These are phyloP conservation scores for Irpex sp. DNA, from an alignment of 1,284 basidiomycete genomes.

Conservation along the genomic window DNA sequence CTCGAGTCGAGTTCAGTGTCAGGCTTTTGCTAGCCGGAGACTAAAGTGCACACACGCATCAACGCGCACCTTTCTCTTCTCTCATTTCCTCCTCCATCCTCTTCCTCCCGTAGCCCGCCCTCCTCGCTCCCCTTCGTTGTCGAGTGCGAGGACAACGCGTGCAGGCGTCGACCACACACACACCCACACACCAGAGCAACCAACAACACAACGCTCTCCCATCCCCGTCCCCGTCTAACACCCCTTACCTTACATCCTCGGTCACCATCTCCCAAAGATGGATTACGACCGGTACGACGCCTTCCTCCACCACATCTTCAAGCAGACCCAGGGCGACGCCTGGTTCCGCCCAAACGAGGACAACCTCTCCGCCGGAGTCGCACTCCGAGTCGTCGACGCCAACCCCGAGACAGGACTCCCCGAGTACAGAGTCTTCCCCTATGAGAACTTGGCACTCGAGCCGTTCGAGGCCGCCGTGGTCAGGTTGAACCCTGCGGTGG, in stretches of 20 bases:
- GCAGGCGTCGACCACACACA: neutral
- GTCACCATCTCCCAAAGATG: slow-evolving; percentile 22
- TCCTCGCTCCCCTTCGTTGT: neutral
- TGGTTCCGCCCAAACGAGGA: slow-evolving; percentile 55
- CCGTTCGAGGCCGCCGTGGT: slow-evolving; percentile 72
- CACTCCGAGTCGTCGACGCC: slow-evolving; percentile 54
- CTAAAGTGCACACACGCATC: too few species aligned
- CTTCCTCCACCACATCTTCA: slow-evolving; percentile 52
- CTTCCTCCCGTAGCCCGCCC: too few species aligned
- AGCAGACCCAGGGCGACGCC: slow-evolving; percentile 55
- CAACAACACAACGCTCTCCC: neutral
- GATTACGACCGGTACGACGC: slow-evolving; percentile 50
- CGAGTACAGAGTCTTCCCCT: slow-evolving; percentile 69
- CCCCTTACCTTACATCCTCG: neutral
- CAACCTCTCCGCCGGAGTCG: slow-evolving; percentile 55
- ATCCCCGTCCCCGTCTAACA: neutral
- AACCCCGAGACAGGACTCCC: slow-evolving; percentile 18
- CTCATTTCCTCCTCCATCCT: neutral
- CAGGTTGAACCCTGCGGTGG: slow-evolving; percentile 75
- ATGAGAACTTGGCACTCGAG: slow-evolving; percentile 63
- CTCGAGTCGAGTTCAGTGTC: too few species aligned
- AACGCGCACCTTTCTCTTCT: neutral
- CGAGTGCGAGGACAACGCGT: neutral
- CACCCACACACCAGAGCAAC: neutral
- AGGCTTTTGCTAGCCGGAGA: too few species aligned